Evolutionary conservation across 805 yeast species (phyloP).

Genomic region (Candida quercuum): DNA sequence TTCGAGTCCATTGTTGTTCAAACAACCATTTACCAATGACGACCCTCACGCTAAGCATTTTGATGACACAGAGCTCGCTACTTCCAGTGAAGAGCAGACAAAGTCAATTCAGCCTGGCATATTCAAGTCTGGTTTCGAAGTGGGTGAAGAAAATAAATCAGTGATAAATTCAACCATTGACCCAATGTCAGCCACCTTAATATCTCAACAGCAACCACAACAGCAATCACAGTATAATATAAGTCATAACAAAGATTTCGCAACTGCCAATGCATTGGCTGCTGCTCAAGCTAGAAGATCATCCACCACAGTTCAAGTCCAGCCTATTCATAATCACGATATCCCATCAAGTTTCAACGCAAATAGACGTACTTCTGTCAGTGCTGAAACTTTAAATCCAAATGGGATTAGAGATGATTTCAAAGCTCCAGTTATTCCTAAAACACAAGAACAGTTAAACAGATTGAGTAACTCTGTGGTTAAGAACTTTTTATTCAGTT

Average conservation of each 20-base stretch:
- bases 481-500: constrained; percentile 79
- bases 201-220: constrained; percentile 1
- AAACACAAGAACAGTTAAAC: constrained; percentile 55
- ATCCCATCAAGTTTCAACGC: constrained; percentile 65
- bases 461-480: constrained; percentile 69
- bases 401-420: constrained; percentile 59
- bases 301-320: constrained; percentile 13
- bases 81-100: constrained; percentile 19
- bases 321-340: constrained; percentile 20
- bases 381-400: constrained; percentile 84
- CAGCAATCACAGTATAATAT: no score
- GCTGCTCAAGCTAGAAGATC: constrained; percentile 11
- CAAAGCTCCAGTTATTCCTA: constrained; percentile 66
- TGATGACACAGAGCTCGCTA: constrained; percentile 21
- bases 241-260: no score
- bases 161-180: constrained; percentile 15
- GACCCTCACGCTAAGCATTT: constrained; percentile 52
- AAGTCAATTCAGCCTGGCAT: constrained; percentile 9
- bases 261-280: constrained; percentile 6
- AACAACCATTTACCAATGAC: constrained; percentile 51
- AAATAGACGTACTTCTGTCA: constrained; percentile 82
- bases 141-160: constrained; percentile 17
- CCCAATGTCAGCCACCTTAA: constrained; percentile 11
- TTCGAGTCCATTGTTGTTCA: constrained; percentile 12
- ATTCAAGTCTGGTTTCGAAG: constrained; percentile 21